A percentile compares a stretch with the other conserved stretches of the same genome.
Evolutionary conservation across 2,329 filamentous ascomycete species (phyloP).

Genomic region (Trichoderma cornu-damae): DNA sequence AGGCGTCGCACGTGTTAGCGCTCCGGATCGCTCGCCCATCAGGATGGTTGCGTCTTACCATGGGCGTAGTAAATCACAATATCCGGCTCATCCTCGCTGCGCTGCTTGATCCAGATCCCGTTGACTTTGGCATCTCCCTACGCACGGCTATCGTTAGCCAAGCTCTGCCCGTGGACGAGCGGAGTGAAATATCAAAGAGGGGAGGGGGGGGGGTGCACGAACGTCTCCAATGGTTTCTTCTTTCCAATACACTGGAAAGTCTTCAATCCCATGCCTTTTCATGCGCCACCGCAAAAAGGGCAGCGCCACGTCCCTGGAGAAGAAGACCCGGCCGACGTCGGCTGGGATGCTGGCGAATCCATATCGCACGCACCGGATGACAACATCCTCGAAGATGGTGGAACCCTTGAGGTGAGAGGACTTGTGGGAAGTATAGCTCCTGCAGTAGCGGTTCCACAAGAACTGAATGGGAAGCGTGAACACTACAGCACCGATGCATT

Average conservation of each 20-base stretch:
- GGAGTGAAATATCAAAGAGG: background rate
- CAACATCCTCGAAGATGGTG: constrained; percentile 71
- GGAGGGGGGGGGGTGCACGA: constrained; percentile 11
- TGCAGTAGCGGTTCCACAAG: constrained; percentile 31
- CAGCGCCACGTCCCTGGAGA: constrained; percentile 65
- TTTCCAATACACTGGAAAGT: constrained; percentile 58
- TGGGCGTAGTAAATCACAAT: constrained; percentile 79
- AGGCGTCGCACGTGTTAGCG: background rate
- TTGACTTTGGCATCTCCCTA: constrained; percentile 41
- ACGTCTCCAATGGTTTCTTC: constrained; percentile 39
- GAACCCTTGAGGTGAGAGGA: constrained; percentile 62
- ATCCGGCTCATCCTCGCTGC: constrained; percentile 59
- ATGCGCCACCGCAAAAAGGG: constrained; percentile 73
- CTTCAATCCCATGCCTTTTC: constrained; percentile 63
- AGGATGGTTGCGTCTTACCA: constrained; percentile 46
- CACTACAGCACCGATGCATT: constrained; percentile 21
- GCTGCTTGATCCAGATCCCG: constrained; percentile 65
- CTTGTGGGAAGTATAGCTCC: constrained; percentile 25
- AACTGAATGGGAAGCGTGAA: constrained; percentile 30
- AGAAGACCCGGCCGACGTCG: constrained; percentile 67
- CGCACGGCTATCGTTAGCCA: constrained; percentile 13
- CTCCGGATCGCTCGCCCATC: background rate
- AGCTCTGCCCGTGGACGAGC: background rate
- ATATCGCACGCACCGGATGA: constrained; percentile 72
- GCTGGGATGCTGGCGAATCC: constrained; percentile 68